Conservation (phyloP, 1,284 basidiomycete species). For the Trichosporon asahii region DNA sequence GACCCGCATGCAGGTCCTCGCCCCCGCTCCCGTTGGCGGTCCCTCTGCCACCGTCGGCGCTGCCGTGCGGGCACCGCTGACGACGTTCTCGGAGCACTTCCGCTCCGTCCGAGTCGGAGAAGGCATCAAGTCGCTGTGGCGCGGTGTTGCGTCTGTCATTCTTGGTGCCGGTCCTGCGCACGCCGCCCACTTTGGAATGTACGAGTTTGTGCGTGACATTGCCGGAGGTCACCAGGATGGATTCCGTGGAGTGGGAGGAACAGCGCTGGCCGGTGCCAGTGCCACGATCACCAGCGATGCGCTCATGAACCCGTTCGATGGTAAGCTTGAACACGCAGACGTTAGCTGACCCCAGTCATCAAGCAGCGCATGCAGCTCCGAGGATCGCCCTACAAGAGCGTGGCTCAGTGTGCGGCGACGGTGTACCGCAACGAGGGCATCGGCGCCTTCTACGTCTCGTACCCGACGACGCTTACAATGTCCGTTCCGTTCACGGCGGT, state of each 20-base stretch:
- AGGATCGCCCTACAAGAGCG: slow-evolving; percentile 81
- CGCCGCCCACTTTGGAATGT: slow-evolving; percentile 94
- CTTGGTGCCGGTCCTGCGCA: slow-evolving; percentile 97
- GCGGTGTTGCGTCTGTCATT: slow-evolving; percentile 95
- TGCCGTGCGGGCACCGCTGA: slow-evolving; percentile 32
- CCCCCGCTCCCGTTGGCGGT: slow-evolving; percentile 55
- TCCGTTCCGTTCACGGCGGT: slow-evolving; percentile 97
- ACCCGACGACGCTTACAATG: slow-evolving; percentile 96
- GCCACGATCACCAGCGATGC: slow-evolving; percentile 96
- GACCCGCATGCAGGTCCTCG: slow-evolving; percentile 98
- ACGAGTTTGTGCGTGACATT: slow-evolving; percentile 91
- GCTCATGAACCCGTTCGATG: slow-evolving; percentile 99
- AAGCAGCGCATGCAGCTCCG: slow-evolving; percentile 99
- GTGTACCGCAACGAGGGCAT: slow-evolving; percentile 86
- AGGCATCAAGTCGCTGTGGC: slow-evolving; percentile 85
- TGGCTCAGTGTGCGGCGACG: slow-evolving; percentile 70
- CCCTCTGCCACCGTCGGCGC: slow-evolving; percentile 60
- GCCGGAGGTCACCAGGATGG: slow-evolving; percentile 64
- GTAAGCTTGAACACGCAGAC: slow-evolving; percentile 55
- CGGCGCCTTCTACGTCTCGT: slow-evolving; percentile 93
- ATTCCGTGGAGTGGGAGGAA: slow-evolving; percentile 47
- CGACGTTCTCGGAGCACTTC: slow-evolving; percentile 45
- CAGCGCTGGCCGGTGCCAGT: slow-evolving; percentile 86
- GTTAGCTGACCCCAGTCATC: slow-evolving; percentile 64
- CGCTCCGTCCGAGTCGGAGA: slow-evolving; percentile 75